Conservation (phyloP, 1,284 basidiomycete genomes). For the Malassezia sp. region DNA sequence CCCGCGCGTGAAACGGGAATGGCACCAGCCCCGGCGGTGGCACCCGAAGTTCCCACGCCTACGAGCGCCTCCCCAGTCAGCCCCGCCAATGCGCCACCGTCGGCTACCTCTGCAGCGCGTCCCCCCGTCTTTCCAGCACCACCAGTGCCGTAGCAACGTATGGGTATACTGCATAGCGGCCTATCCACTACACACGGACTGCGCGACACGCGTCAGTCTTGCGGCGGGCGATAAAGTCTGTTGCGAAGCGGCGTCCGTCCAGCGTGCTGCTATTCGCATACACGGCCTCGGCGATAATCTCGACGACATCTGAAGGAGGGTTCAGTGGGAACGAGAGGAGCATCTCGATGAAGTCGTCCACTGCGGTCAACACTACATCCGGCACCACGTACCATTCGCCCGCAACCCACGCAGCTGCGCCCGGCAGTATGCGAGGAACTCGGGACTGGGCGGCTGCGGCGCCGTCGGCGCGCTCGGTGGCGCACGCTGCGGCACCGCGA, state of each 20-base stretch:
- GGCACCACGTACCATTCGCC: no score
- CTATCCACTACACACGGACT: conserved; percentile 10
- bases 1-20: no score
- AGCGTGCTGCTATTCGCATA: conserved; percentile 88
- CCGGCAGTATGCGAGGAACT: conserved; percentile 84
- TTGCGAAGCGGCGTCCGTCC: conserved; percentile 83
- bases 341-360: conserved; percentile 47
- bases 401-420: conserved; percentile 71
- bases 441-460: conserved; percentile 49
- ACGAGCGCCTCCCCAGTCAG: no score
- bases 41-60: no score
- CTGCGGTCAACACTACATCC: background rate
- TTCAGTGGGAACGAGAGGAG: conserved; percentile 47
- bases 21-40: no score
- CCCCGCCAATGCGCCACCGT: background rate
- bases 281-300: conserved; percentile 50
- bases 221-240: conserved; percentile 74
- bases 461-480: background rate
- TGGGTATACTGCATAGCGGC: no score
- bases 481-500: background rate
- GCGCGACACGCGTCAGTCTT: conserved; percentile 51
- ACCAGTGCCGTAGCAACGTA: no score
- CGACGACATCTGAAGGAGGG: conserved; percentile 41
- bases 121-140: background rate
- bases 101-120: background rate